These are phyloP conservation scores for Chaetothyriales sp. DNA, from an alignment of 2,329 filamentous ascomycete genomes.

Conservation along the genomic window DNA sequence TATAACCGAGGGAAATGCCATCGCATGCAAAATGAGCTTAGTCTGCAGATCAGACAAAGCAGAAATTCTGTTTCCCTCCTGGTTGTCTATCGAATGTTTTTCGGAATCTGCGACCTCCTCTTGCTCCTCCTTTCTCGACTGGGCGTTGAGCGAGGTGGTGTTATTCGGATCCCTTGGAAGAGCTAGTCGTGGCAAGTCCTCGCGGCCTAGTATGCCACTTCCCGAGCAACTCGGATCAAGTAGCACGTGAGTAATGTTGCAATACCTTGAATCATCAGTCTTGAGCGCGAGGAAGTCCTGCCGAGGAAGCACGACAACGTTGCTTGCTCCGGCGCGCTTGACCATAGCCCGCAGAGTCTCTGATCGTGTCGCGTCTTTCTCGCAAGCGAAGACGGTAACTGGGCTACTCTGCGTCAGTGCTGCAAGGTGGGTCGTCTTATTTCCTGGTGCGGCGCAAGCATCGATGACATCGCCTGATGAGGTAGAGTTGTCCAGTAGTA, in stretches of 20 bases:
- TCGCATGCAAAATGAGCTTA: slow-evolving; percentile 67
- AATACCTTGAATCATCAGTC: slow-evolving; percentile 47
- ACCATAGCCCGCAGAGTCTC: slow-evolving; percentile 77
- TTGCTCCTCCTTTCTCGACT: slow-evolving; percentile 26
- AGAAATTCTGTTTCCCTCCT: slow-evolving; percentile 49
- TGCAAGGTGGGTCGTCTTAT: slow-evolving; percentile 91
- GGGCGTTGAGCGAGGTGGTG: slow-evolving; percentile 8
- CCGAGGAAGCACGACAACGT: slow-evolving; percentile 54
- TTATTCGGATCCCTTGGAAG: slow-evolving; percentile 39
- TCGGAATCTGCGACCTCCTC: slow-evolving; percentile 12
- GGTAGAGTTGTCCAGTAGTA: slow-evolving; percentile 54
- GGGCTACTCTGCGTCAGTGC: slow-evolving; percentile 43
- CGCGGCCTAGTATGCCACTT: slow-evolving; percentile 81
- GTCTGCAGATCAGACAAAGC: slow-evolving; percentile 73
- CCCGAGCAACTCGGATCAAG: slow-evolving; percentile 93
- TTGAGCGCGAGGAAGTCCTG: slow-evolving; percentile 73
- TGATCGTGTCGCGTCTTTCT: slow-evolving; percentile 59
- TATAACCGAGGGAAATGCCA: slow-evolving; percentile 60
- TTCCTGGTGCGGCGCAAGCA: slow-evolving; percentile 85
- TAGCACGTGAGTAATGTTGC: slow-evolving; percentile 63
- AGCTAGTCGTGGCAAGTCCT: slow-evolving; percentile 58
- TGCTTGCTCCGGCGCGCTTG: slow-evolving; percentile 55
- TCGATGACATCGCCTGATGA: slow-evolving; percentile 63
- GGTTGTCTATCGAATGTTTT: neutral
- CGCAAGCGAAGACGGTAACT: slow-evolving; percentile 57